Evolutionary conservation across 805 yeast genomes (phyloP), one percentile per base, ranked within the genome.

Genomic region (Teunomyces gatunensis): DNA sequence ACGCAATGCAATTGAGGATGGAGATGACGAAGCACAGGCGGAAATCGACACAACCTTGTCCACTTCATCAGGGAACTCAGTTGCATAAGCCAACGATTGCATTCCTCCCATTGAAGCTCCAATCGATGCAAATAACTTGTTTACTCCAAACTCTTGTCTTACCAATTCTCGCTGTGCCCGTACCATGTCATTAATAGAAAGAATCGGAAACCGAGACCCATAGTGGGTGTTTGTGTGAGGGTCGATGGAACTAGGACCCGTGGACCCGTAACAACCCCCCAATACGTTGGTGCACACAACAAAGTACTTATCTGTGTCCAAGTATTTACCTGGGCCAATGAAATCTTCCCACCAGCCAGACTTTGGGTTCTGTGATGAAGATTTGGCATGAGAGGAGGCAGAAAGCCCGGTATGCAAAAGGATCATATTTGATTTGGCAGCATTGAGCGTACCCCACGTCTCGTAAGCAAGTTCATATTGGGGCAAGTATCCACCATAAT

Each of bases 21-120:
- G 97, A 64, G 91, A 97, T 0, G 96, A 88, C 59, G 95, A 78
- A 2, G 96, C 96, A 71, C 97, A 90, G 2, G 96, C 97, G 37
- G 92, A 84, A 25, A 91, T 87, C n/a, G 88, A 79, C 1, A 89
- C 80, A 2, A 91, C 76, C 46, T 85, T 83, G 5, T 77, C 78
- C 3, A 90, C 96, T 47, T 75, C 79, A 42, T 85, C 84, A 1
- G 95, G 87, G 58, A 87, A 91, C 59, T 87, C 96, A 61, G 81
- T 78, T 1, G 89, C 96, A 64, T 83, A 88, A 0, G 97, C 96
- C 47, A 91, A 74, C 6, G 92, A 84, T 69, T 90, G 97, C 97
- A 91, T 89, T n/a, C 97, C 97, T n/a, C 97, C 97, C 95, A 91
- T 88, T 0, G 96, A 88, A 2, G 96, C 84, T 5, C 97, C 97